Conservation (phyloP, 345 rosid genomes). For the Cochlearia excelsa region DNA sequence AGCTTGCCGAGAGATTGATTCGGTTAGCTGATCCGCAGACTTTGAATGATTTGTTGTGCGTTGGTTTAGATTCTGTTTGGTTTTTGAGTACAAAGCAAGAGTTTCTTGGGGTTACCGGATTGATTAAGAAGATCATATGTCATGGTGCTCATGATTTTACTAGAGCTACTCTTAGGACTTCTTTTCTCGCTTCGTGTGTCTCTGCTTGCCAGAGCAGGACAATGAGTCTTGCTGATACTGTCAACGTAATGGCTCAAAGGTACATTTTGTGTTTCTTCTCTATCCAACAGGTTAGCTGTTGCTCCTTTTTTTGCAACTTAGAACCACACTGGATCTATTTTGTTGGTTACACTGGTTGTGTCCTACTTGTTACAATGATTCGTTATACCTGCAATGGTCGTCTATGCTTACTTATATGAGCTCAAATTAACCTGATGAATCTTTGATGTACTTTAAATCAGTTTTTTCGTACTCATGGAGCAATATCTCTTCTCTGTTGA, state of each 20-base stretch:
- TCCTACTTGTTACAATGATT: neutral
- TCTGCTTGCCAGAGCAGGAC: conserved; percentile 92
- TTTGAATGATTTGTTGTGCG: conserved; percentile 82
- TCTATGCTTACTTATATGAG: neutral
- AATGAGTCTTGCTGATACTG: conserved; percentile 86
- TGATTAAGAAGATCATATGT: conserved; percentile 67
- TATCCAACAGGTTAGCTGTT: neutral
- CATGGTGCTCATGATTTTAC: conserved; percentile 92
- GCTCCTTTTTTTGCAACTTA: too few relatives aligned
- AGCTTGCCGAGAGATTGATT: conserved; percentile 75
- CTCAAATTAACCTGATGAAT: conserved; percentile 2
- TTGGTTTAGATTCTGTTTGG: conserved; percentile 88
- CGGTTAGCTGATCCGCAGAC: conserved; percentile 74
- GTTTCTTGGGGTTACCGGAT: conserved; percentile 58
- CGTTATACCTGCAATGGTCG: neutral
- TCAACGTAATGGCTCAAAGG: conserved; percentile 93
- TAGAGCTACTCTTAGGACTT: conserved; percentile 90
- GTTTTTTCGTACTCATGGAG: neutral
- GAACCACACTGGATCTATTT: too few relatives aligned
- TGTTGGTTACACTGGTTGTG: too few relatives aligned
- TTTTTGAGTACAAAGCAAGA: conserved; percentile 74
- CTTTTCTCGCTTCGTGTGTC: conserved; percentile 95
- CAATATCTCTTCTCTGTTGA: neutral
- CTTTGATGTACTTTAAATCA: conserved; percentile 1
- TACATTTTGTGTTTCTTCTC: conserved; percentile 26